Conservation (phyloP, 2,329 filamentous ascomycete genomes). For the Sporothrix inflata region DNA sequence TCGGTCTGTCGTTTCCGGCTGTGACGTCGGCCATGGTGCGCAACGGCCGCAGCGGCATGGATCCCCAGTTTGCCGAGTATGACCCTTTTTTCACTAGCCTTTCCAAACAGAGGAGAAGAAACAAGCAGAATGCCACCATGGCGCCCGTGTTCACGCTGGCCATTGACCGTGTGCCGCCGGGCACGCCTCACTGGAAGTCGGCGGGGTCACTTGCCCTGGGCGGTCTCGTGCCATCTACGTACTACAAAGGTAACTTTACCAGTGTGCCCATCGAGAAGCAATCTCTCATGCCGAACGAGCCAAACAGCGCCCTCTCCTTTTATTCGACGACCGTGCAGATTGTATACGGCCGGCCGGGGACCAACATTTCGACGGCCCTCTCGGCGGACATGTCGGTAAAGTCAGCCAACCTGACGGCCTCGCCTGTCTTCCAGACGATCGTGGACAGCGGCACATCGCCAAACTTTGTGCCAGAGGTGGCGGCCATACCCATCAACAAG, state of each 20-base stretch:
- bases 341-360: neutral
- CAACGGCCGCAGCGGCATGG: neutral
- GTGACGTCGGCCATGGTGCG: conserved; percentile 42
- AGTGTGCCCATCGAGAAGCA: conserved; percentile 22
- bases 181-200: conserved; percentile 20
- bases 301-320: neutral
- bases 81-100: conserved; percentile 28
- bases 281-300: too few relatives aligned
- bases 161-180: conserved; percentile 32
- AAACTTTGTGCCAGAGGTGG: conserved; percentile 28
- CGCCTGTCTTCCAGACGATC: conserved; percentile 23
- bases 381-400: neutral
- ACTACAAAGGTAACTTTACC: conserved; percentile 28
- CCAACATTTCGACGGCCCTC: neutral
- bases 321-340: neutral
- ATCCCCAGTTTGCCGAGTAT: neutral
- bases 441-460: conserved; percentile 30
- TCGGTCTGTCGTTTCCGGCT: conserved; percentile 55
- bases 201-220: conserved; percentile 27
- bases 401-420: neutral
- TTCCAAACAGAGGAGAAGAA: neutral
- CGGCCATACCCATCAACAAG: conserved; percentile 26
- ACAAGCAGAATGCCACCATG: neutral
- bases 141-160: conserved; percentile 31
- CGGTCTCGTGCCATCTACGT: conserved; percentile 29